Percentiles rank a stretch among this genome's conserved stretches.
These are phyloP conservation scores for Cryptomeria japonica DNA, from an alignment of 75 land plant genomes.

Conservation along the genomic window DNA sequence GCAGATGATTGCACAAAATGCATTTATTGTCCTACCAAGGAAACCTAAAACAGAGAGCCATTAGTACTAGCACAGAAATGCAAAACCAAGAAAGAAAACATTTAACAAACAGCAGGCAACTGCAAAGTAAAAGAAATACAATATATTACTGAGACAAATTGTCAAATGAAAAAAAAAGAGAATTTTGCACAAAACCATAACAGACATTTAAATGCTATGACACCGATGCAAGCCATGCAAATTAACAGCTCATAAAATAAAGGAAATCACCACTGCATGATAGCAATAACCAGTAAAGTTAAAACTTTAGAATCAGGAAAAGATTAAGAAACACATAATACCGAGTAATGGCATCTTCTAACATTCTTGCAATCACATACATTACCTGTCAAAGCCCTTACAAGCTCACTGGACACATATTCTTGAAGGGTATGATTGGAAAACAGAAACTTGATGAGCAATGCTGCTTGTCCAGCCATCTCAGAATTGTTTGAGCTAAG, in stretches of 20 bases:
- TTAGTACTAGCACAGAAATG: background rate
- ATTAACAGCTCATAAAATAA: background rate
- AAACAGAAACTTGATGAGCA: constrained; percentile 79
- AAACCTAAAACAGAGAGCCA: background rate
- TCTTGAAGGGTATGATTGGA: constrained; percentile 95
- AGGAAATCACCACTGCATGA: background rate
- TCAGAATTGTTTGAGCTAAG: constrained; percentile 67
- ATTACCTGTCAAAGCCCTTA: constrained; percentile 83
- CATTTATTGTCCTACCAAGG: background rate
- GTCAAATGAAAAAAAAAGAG: background rate
- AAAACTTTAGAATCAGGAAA: background rate
- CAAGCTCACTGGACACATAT: constrained; percentile 89
- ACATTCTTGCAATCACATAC: background rate
- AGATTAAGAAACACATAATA: background rate
- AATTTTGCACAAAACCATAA: background rate
- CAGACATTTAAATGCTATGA: background rate
- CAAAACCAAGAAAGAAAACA: background rate
- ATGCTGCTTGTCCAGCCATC: constrained; percentile 78
- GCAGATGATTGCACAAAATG: background rate
- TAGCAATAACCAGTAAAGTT: background rate
- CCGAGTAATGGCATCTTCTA: background rate
- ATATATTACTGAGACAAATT: background rate
- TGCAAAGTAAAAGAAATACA: background rate
- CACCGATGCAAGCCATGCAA: background rate
- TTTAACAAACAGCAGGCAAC: background rate